phyloP scores from a whole-genome alignment of 176 grass and related monocot species.

The Ensete glaucum region DNA sequence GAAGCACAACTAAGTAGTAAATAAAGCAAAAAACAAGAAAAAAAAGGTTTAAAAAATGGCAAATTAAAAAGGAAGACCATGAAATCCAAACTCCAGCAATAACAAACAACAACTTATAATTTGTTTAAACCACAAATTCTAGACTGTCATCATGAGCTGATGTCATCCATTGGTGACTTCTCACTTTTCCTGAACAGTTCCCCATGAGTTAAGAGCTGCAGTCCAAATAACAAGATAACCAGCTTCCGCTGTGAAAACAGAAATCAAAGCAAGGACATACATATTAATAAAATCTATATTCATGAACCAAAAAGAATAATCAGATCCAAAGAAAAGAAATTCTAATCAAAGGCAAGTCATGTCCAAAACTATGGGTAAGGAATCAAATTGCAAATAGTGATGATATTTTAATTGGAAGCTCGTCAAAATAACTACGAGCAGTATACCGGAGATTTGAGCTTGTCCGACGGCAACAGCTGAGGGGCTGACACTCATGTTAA shows the following conservation, averaged over 20 bases:
- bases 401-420: not conserved
- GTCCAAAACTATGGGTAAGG: not conserved
- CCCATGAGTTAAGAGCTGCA: not conserved
- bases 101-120: not conserved
- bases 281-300: not conserved
- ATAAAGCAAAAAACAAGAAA: too few species aligned
- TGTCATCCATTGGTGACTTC: not conserved
- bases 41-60: not conserved
- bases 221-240: not conserved
- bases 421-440: not conserved
- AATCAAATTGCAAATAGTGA: not conserved
- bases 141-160: not conserved
- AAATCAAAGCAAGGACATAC: not conserved
- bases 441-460: too few species aligned
- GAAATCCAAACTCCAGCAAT: not conserved
- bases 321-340: not conserved
- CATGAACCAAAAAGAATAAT: not conserved
- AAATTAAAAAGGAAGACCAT: not conserved
- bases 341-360: not conserved
- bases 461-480: too few species aligned
- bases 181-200: conserved; percentile 2
- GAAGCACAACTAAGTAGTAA: too few species aligned
- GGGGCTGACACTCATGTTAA: too few species aligned
- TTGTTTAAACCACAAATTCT: not conserved
- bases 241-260: not conserved